phyloP scores from a whole-genome alignment of 169 alveolate genomes.

The Eimeria praecox region DNA sequence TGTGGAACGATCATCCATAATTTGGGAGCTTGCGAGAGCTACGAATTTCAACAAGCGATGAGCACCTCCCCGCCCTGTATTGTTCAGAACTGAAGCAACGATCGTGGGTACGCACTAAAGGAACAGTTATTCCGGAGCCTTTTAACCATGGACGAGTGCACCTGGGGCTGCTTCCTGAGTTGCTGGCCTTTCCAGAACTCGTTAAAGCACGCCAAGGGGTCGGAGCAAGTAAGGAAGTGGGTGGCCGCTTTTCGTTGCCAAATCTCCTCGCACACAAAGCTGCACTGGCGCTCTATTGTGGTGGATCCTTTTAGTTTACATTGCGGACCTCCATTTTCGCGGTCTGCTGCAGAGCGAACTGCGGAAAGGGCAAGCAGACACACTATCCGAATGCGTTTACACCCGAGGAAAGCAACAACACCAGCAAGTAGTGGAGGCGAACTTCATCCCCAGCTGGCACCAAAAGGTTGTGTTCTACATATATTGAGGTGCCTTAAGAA shows the following conservation, averaged over 20 bases:
- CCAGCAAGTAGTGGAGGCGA: not conserved
- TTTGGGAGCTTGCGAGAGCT: not conserved
- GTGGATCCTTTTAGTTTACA: not conserved
- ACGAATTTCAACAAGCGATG: not conserved
- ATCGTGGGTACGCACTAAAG: slow-evolving; percentile 36
- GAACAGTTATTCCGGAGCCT: not conserved
- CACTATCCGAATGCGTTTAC: not conserved
- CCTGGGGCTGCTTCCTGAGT: slow-evolving; percentile 6
- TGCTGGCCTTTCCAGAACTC: not conserved
- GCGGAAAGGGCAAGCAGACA: not conserved
- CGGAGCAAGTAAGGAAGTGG: not conserved
- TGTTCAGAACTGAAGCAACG: not conserved
- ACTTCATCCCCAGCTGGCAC: not conserved
- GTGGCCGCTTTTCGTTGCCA: not conserved
- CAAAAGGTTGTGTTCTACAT: not conserved
- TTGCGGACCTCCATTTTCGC: slow-evolving; percentile 60
- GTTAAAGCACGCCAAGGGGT: slow-evolving; percentile 49
- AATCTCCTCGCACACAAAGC: slow-evolving; percentile 50
- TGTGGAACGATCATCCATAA: not conserved
- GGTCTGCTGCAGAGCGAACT: slow-evolving; percentile 45
- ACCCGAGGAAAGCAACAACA: not conserved
- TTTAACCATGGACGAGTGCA: not conserved
- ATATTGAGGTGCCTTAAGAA: not conserved
- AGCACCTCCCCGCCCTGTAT: not conserved
- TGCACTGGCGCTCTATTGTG: slow-evolving; percentile 25